Evolutionary conservation across 116 monocot genomes (phyloP).

Genomic region (Dioscorea cayenensis): DNA sequence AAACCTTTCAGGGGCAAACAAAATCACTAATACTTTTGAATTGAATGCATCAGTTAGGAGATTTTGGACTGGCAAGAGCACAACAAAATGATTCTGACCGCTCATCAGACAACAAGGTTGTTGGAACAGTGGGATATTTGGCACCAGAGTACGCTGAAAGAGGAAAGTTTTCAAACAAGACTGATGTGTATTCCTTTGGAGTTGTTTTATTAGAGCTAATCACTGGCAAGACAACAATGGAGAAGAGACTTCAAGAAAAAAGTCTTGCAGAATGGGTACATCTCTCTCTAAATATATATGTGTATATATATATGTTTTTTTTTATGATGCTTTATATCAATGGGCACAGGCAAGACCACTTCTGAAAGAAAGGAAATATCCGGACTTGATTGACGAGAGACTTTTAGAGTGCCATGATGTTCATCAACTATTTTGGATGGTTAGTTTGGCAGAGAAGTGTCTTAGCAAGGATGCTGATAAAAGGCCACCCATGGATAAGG

Average conservation of each 20-base stretch:
- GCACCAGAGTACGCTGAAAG: slow-evolving; percentile 48
- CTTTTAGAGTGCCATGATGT: slow-evolving; percentile 33
- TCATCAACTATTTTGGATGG: slow-evolving; percentile 35
- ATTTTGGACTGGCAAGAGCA: slow-evolving; percentile 39
- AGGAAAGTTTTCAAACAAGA: slow-evolving; percentile 34
- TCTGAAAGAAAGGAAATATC: slow-evolving; percentile 29
- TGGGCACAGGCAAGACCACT: slow-evolving; percentile 42
- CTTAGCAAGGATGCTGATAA: slow-evolving; percentile 27
- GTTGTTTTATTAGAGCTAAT: slow-evolving; percentile 39
- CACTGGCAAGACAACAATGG: slow-evolving; percentile 19
- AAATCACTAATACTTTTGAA: neutral
- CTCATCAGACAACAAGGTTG: slow-evolving; percentile 12
- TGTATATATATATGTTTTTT: neutral
- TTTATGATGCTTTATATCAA: neutral
- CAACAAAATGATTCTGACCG: slow-evolving; percentile 5
- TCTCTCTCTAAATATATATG: neutral
- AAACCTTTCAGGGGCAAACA: neutral
- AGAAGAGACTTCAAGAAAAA: slow-evolving; percentile 15
- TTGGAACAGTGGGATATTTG: slow-evolving; percentile 42
- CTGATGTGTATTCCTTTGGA: slow-evolving; percentile 42
- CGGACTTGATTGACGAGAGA: slow-evolving; percentile 38
- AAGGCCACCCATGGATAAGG: slow-evolving; percentile 39
- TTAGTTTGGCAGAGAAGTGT: slow-evolving; percentile 30
- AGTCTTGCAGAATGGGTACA: slow-evolving; percentile 44
- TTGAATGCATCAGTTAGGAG: slow-evolving; percentile 23